phyloP scores from a whole-genome alignment of 768 basidiomycete species.

The Russula virescens region DNA sequence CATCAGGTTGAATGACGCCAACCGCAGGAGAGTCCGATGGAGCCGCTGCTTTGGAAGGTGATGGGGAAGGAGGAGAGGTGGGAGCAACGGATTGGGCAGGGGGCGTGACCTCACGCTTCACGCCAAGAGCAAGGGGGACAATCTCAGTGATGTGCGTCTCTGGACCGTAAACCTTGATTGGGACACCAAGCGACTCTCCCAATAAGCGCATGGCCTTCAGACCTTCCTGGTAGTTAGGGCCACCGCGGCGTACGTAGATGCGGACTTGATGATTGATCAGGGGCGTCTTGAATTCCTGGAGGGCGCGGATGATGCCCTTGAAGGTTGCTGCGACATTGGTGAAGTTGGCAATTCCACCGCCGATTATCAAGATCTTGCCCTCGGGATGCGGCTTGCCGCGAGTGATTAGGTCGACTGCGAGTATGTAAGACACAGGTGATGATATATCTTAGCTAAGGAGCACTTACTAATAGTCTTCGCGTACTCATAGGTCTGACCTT shows the following conservation, averaged over 20 bases:
- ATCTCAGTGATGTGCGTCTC: constrained; percentile 99
- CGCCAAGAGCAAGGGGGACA: constrained; percentile 94
- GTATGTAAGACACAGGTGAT: constrained; percentile 10
- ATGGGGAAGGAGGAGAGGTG: constrained; percentile 46
- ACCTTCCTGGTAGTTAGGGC: constrained; percentile 98
- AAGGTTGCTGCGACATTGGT: constrained; percentile 99
- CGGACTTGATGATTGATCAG: constrained; percentile 81
- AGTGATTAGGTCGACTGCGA: constrained; percentile 83
- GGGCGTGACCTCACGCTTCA: constrained; percentile 50
- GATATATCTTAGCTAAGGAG: not conserved
- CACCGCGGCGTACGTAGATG: constrained; percentile 97
- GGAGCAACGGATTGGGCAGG: constrained; percentile 36
- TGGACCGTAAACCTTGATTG: constrained; percentile 95
- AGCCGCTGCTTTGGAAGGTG: constrained; percentile 33
- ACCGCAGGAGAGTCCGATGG: constrained; percentile 40
- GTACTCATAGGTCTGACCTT: constrained; percentile 98
- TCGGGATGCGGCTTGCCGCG: constrained; percentile 76
- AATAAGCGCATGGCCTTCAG: constrained; percentile 98
- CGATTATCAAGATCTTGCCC: constrained; percentile 99
- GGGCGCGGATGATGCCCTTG: constrained; percentile 98
- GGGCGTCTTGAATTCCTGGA: constrained; percentile 86
- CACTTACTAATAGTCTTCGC: constrained; percentile 92
- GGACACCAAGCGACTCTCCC: constrained; percentile 94
- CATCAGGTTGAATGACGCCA: constrained; percentile 70
- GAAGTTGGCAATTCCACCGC: constrained; percentile 99